Base-by-base conservation (phyloP, 1,284 basidiomycete genomes). In the Malassezia sympodialis region DNA sequence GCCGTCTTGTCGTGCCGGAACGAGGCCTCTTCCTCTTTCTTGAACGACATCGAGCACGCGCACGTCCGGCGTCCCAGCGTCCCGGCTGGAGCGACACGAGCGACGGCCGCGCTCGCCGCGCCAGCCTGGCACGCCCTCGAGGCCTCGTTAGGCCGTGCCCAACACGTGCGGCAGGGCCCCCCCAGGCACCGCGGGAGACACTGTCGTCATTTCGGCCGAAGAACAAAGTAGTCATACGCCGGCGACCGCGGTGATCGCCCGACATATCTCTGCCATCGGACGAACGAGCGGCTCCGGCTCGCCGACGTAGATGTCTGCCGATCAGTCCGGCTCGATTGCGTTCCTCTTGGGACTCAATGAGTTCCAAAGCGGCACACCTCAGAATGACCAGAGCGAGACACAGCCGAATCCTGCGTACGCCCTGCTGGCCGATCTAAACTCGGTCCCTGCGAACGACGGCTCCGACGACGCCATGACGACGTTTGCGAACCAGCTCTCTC, bases 1-100 rank as follows among this genome's bases (percentile, higher is more conserved):
- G 67, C 67, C 10, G 67, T 68, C 67, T 74, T 74, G 61, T 74
- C 72, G 63, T 74, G 72, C 51, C 68, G 72, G 60, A 70, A 72
- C 51, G 68, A 59, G 45, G 54, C 65, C 46, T 48, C 56, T 60
- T 74, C 72, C 49, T 74, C 71, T 64, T 74, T 74, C 52, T 74
- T 74, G 61, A 72, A 70, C 58, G 70, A 73, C 72, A 74, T 73
- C 49, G 40, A 17, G 40, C 24, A 26, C 21, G 24, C 49, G 49
- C 34, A 51, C 54, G 49, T 56, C 42, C 49, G 53, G 24, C 32
- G 45, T 39, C 43, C 27, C 37, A 30, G 49, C 49, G 54, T 56
- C 54, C 54, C 54, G 54, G 44, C 49, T 43, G 37, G 26, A 35
- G 27, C 46, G 35, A 21, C 44, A 45, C 42, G 27, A 44, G 27